These are phyloP conservation scores for Aspergillus flavus DNA, from an alignment of 2,329 filamentous ascomycete genomes.

Conservation along the genomic window DNA sequence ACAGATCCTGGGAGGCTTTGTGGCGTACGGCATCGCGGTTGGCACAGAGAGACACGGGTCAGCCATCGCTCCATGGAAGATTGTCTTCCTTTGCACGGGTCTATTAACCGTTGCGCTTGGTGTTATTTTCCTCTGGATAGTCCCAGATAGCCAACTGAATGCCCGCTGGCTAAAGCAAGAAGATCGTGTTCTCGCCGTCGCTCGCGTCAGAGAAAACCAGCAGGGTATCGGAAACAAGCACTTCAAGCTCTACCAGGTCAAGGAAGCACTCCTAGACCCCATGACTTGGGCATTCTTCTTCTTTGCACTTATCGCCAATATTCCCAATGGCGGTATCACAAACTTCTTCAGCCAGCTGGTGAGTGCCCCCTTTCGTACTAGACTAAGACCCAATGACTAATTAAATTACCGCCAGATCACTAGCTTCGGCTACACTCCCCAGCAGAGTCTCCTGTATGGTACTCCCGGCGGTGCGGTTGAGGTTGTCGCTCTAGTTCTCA, in stretches of 20 bases:
- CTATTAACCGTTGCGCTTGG: conserved; percentile 55
- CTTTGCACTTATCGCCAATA: conserved; percentile 59
- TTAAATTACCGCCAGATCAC: conserved; percentile 45
- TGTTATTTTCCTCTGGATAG: conserved; percentile 52
- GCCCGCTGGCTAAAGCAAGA: conserved; percentile 65
- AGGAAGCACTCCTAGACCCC: conserved; percentile 60
- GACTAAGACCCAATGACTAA: neutral
- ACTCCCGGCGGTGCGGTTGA: conserved; percentile 68
- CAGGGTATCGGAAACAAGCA: conserved; percentile 73
- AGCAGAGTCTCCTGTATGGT: conserved; percentile 66
- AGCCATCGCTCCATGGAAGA: conserved; percentile 66
- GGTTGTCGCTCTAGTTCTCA: conserved; percentile 59
- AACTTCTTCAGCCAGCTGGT: conserved; percentile 65
- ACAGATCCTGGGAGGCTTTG: conserved; percentile 64
- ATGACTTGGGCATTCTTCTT: conserved; percentile 64
- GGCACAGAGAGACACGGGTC: conserved; percentile 59
- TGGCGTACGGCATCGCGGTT: conserved; percentile 66
- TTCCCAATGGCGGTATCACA: conserved; percentile 61
- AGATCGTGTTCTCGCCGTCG: conserved; percentile 69
- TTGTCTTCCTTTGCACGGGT: conserved; percentile 59
- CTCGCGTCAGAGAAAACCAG: conserved; percentile 72
- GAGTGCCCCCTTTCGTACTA: conserved; percentile 12
- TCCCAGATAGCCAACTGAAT: conserved; percentile 64
- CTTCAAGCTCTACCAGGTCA: conserved; percentile 68
- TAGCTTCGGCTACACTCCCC: conserved; percentile 65